Percentiles rank a stretch among this genome's conserved stretches.
Evolutionary conservation across 2,329 filamentous ascomycete genomes (phyloP).

Genomic region (Hymenoscyphus linearis): DNA sequence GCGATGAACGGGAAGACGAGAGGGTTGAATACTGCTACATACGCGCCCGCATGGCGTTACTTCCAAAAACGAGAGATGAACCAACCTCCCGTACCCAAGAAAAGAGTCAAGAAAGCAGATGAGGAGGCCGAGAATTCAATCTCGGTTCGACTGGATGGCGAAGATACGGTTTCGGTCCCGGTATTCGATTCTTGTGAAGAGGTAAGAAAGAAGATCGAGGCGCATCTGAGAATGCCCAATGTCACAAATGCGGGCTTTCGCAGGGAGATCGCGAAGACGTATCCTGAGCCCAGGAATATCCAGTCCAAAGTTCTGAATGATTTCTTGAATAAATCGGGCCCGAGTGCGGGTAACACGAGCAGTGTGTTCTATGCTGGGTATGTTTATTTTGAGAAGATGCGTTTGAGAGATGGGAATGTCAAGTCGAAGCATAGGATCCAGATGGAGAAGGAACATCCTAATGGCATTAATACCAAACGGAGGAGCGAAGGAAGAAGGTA

Average conservation of each 20-base stretch:
- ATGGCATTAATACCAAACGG: constrained; percentile 8
- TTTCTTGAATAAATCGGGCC: constrained; percentile 47
- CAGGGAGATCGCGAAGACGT: constrained; percentile 42
- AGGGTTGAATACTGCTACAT: constrained; percentile 34
- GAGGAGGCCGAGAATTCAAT: constrained; percentile 36
- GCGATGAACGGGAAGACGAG: constrained; percentile 38
- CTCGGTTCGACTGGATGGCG: constrained; percentile 41
- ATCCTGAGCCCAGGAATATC: constrained; percentile 35
- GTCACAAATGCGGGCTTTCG: constrained; percentile 49
- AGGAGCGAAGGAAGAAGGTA: neutral
- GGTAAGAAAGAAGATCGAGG: constrained; percentile 51
- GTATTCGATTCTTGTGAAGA: constrained; percentile 55
- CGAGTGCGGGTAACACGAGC: constrained; percentile 43
- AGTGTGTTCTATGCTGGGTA: constrained; percentile 49
- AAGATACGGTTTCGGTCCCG: constrained; percentile 40
- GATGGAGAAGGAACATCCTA: constrained; percentile 40
- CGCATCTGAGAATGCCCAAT: constrained; percentile 41
- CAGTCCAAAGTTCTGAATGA: constrained; percentile 40
- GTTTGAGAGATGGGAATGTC: constrained; percentile 45
- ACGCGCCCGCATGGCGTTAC: constrained; percentile 35
- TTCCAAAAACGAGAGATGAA: constrained; percentile 48
- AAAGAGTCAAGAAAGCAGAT: constrained; percentile 33
- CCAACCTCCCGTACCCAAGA: constrained; percentile 37
- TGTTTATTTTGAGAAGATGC: constrained; percentile 54
- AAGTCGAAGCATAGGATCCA: constrained; percentile 46